Base-by-base conservation (phyloP, 2,329 filamentous ascomycete genomes). In the Talaromyces sp. region DNA sequence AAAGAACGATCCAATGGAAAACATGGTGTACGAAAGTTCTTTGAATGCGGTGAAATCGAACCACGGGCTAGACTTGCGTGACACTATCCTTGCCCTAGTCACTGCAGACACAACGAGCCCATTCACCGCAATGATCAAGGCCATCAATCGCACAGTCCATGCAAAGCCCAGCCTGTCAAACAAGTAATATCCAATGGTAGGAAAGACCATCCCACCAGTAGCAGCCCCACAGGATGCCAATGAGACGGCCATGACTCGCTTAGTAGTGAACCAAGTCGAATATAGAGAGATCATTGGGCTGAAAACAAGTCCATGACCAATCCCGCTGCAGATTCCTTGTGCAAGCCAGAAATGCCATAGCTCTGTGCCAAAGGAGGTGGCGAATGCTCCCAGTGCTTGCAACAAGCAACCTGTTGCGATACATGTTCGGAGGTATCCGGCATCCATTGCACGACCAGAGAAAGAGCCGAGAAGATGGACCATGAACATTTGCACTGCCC, bases 311-410 rank as follows among this genome's bases (percentile, higher is more conserved):
- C 78, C 77, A 72, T 70, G 0, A 75, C 77, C 3, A 80, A 48
- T 2, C 76, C 79, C 39, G 69, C 66, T 36, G 67, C 73, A 39
- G 3, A 80, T 56, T 0, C 73, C 77, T 57, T 80, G 78, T 0
- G 76, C 65, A 3, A 82, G 71, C 33, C 81, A 72, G 0, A 81
- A 68, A 63, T 81, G 77, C 74, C 76, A 80, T 19, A 53, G 31
- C 31, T 52, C 36, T 11, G 50, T 37, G 31, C 48, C 48, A 17
- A 57, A 53, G 15, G 50, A 51, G 1, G 37, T 53, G 31, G 35
- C 48, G 13, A 57, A 35, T 17, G 48, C 50, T 28, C 56, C 56
- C 15, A 57, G 39, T 41, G 37, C 31, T 35, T 52, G 56, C 2
- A 57, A 43, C 9, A 53, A 19, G 21, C 71, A 61, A 1, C 70